phyloP scores from a whole-genome alignment of 441 rosid genomes.

The Kokia cookei region DNA sequence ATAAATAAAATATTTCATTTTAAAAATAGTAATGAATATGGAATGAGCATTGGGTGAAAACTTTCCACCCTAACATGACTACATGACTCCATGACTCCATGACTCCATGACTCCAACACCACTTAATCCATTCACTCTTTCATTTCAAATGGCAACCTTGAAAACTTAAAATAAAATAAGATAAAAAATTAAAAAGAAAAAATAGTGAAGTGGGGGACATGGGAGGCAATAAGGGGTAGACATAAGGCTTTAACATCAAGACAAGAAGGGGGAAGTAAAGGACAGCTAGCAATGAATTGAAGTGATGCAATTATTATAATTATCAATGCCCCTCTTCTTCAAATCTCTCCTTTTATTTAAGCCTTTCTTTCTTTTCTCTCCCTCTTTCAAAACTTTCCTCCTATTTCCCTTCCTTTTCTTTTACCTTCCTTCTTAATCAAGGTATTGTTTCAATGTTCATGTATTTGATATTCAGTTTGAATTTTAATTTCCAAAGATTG shows the following conservation, averaged over 20 bases:
- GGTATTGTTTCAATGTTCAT: slow-evolving; percentile 13
- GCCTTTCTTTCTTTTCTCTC: slow-evolving; percentile 10
- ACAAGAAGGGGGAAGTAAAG: slow-evolving; percentile 38
- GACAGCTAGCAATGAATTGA: slow-evolving; percentile 75
- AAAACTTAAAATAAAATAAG: neutral
- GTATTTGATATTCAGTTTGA: neutral
- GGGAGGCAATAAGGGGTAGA: neutral
- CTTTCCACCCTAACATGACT: too few species aligned
- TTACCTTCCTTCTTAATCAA: neutral
- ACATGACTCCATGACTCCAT: too few species aligned
- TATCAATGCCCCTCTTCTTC: neutral
- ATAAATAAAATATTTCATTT: too few species aligned
- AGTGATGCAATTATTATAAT: too few species aligned
- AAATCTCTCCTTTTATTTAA: slow-evolving; percentile 15
- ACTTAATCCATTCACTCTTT: too few species aligned
- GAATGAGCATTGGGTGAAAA: too few species aligned
- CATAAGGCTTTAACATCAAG: slow-evolving; percentile 45
- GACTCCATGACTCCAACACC: too few species aligned
- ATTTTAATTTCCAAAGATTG: neutral
- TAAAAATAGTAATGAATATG: too few species aligned
- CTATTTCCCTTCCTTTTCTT: neutral
- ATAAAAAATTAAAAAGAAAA: neutral
- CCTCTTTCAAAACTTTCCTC: neutral
- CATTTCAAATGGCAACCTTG: neutral
- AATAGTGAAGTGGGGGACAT: neutral